These are phyloP conservation scores for Trichoderma guizhouense DNA, from an alignment of 2,329 filamentous ascomycete genomes.

Conservation along the genomic window DNA sequence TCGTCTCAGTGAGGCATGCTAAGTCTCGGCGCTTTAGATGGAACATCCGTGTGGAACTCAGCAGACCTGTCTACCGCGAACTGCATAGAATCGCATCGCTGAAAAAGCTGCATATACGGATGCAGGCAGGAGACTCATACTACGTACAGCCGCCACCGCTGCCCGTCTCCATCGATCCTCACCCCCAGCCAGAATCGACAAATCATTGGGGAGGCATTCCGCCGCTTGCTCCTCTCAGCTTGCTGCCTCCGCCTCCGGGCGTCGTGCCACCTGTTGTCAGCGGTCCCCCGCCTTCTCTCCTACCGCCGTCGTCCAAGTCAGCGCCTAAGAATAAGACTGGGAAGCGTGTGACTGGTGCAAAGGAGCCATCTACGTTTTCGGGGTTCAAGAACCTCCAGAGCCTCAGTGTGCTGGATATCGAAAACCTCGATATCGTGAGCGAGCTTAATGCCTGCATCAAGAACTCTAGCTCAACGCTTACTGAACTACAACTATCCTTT, in stretches of 20 bases:
- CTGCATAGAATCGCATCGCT: slow-evolving; percentile 54
- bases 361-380: slow-evolving; percentile 52
- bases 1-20: neutral
- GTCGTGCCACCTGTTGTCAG: slow-evolving; percentile 21
- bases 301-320: slow-evolving; percentile 37
- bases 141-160: slow-evolving; percentile 50
- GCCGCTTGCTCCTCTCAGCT: slow-evolving; percentile 19
- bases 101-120: slow-evolving; percentile 53
- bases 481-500: slow-evolving; percentile 55
- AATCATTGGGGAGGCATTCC: slow-evolving; percentile 30
- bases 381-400: slow-evolving; percentile 54
- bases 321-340: slow-evolving; percentile 32
- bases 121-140: slow-evolving; percentile 56
- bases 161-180: slow-evolving; percentile 31
- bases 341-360: slow-evolving; percentile 31
- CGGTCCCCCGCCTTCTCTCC: slow-evolving; percentile 30
- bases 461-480: slow-evolving; percentile 53
- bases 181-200: slow-evolving; percentile 32
- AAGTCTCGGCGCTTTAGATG: slow-evolving; percentile 38
- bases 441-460: slow-evolving; percentile 56
- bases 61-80: slow-evolving; percentile 53
- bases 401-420: slow-evolving; percentile 58
- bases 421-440: slow-evolving; percentile 51
- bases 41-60: slow-evolving; percentile 63
- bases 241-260: slow-evolving; percentile 20